Base-by-base conservation (phyloP, 1,139 yeast species). In the Suhomyces wounanorum region DNA sequence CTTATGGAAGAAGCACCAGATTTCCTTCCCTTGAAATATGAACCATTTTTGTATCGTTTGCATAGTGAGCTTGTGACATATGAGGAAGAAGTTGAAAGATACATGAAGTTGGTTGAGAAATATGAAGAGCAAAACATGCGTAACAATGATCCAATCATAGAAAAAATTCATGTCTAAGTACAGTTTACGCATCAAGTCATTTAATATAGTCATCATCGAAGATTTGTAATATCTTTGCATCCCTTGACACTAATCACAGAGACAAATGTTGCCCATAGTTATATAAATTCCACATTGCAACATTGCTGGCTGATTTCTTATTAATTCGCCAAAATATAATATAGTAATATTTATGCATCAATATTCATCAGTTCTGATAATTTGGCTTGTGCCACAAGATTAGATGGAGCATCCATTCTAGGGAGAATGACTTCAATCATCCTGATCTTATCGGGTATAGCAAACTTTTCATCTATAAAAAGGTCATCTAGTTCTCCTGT, bases 341-440 rank as follows among this genome's bases (percentile, higher is more conserved):
- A 28, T 28, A 28, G 31, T 40, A 26, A 25, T 23, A 14, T 25
- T 17, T 40, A 40, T 25, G 42, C 30, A 40, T 40, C 42, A 26
- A 40, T 23, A 40, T 26, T 40, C 18, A 28, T 26, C 63, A 79
- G 72, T 59, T 89, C 94, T 43, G 95, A 83, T 66, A 87, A 76
- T 71, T 87, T 82, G 48, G 94, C 96, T 75, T 87, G 95, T 67
- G 78, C 78, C 59, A 81, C 78, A 46, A 55, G 52, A 44, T 69
- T 72, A 44, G 55, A 57, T 8, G 77, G 76, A 11, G 76, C 75
- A 58, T 72, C 77, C 70, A 72, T 63, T 47, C 60, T 62, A 23
- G 66, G 70, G 41, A 72, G 63, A 67, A 71, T 67, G 23, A 72
- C 61, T 56, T 72, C 77, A 17, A 72, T 57, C 57, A 72, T 62